Conservation (phyloP, 148 eudicot species). For the Fagopyrum homotropicum region DNA sequence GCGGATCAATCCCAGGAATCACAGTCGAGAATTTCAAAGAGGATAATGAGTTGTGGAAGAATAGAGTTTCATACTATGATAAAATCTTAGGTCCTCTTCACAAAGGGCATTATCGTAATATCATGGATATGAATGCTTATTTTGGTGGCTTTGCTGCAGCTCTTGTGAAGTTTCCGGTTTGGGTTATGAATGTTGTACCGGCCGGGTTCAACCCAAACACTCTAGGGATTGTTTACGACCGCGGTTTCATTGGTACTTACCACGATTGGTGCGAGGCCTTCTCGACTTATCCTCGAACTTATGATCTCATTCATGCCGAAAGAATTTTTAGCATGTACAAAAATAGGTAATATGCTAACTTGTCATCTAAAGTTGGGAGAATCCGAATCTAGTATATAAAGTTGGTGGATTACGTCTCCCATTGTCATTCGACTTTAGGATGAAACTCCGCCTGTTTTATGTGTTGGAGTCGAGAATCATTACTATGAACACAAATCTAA, state of each 20-base stretch:
- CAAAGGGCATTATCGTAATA: conserved; percentile 58
- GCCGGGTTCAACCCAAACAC: conserved; percentile 50
- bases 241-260: conserved; percentile 82
- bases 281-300: conserved; percentile 85
- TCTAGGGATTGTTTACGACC: conserved; percentile 63
- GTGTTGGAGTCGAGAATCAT: too few relatives aligned
- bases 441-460: too few relatives aligned
- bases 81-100: conserved; percentile 30
- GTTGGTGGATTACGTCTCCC: too few relatives aligned
- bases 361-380: too few relatives aligned
- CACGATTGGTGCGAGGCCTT: conserved; percentile 95
- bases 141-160: conserved; percentile 92
- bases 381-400: too few relatives aligned
- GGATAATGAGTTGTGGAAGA: conserved; percentile 68
- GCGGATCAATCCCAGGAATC: conserved; percentile 41
- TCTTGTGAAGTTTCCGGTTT: conserved; percentile 61
- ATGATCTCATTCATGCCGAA: conserved; percentile 81
- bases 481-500: too few relatives aligned
- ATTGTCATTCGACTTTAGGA: too few relatives aligned
- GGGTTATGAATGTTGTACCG: conserved; percentile 97
- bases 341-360: conserved; percentile 39
- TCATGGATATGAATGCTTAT: conserved; percentile 91
- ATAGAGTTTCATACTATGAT: conserved; percentile 48
- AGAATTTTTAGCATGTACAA: conserved; percentile 68
- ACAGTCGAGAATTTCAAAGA: conserved; percentile 46